Base-by-base conservation (phyloP, 75 land plant genomes). In the Picea glauca region DNA sequence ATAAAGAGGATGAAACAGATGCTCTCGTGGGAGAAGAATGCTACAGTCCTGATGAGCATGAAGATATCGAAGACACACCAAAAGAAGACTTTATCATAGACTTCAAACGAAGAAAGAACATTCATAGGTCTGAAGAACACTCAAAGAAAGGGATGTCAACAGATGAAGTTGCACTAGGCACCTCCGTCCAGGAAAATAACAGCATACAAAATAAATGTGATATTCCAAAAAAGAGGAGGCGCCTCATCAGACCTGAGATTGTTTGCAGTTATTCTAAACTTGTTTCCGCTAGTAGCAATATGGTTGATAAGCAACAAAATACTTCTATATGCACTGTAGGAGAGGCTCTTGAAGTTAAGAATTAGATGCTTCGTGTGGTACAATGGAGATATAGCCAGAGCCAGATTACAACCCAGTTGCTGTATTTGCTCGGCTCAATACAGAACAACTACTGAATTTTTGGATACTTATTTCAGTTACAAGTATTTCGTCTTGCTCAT, bases 51-150 rank as follows among this genome's bases (percentile, higher is more conserved):
- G n/a, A 40, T 68, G 73, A 68, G 2, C 40, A 6, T 68, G 73
- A 40, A 7, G 50, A 7, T 68, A 70, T n/a, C 43, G 73, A 50
- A 50, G 56, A 70, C 2, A 70, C 50, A 20, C 54, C 73, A n/a
- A 20, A 38, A 20, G 54, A 70, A 40, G 73, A 43, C 9, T 70
- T 38, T 70, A 23, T 70, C 9, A 70, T 70, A 38, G 73, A 70
- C n/a, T 70, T 70, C 56, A 70, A 70, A 43, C 21, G 73, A 40
- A 70, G 73, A 70, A 70, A 43, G 50, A 70, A 70, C 54, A 70
- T 70, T 70, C 73, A 68, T 38, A 46, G 50, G 32, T 35, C 46
- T 20, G 73, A 70, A 43, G 23, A 43, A 15, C 50, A 43, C 4
- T 15, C 73, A 43, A 70, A 35, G 54, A 18, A 43, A 70, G 23